Base-by-base conservation (phyloP, 331 rosid species). In the Erythrophleum ivorense region DNA sequence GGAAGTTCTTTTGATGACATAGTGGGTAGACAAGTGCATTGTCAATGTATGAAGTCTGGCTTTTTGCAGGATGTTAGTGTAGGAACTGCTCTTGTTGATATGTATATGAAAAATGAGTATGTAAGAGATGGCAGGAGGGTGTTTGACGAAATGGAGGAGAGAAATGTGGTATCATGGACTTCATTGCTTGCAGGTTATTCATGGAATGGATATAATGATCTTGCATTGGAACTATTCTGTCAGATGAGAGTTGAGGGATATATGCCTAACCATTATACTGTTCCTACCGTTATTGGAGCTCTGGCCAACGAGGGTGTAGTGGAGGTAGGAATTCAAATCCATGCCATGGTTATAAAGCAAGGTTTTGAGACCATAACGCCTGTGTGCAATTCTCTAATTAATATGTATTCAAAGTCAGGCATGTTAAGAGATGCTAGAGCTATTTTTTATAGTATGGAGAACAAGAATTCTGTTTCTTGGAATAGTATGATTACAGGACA, bases 81-180 rank as follows among this genome's bases (percentile, higher is more conserved):
- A 16, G 95, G 88, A 31, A 89, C 91, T 75, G 85, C 94, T 33
- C 87, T 92, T 40, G 89, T 91, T 58, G 94, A 91, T 70, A 89
- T 92, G 95, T 91, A 92, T 78, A 92, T 91, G 95, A 91, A 89
- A 80, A 88, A 86, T 16, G 88, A 71, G 76, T 64, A 14, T 69
- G 78, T 89, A 15, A 65, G 70, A 12, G 87, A 87, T 83, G 97
- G 91, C 70, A 87, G 86, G 84, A 88, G 82, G 74, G 94, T 78
- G 80, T 92, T 92, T 86, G 90, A 91, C 63, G 92, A 88, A 79
- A 91, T 92, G 95, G 78, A 64, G 65, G 84, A 78, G 62, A 88
- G 80, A 67, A 89, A 88, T 91, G 88, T 89, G 58, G 92, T 88
- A 77, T 85, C 95, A 3, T 92, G 97, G 97, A 92, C 90, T 29